These are phyloP conservation scores for Boletus rubescentipes DNA, from an alignment of 768 basidiomycete species.

Conservation along the genomic window DNA sequence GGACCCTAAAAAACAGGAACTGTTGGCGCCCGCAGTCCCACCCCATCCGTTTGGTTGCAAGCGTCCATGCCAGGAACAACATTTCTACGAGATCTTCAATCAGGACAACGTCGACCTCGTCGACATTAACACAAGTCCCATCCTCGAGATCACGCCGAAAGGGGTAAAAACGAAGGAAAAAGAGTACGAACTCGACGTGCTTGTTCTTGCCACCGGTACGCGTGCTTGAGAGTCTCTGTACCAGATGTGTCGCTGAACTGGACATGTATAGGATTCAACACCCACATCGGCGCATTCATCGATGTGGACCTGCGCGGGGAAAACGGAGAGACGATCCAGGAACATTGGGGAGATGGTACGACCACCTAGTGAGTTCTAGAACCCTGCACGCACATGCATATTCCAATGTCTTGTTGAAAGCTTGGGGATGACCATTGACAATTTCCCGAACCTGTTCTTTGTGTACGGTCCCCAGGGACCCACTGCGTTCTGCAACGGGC, in stretches of 20 bases:
- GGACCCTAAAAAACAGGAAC: constrained; percentile 1
- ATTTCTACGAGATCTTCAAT: constrained; percentile 9
- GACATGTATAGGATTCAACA: constrained; percentile 1
- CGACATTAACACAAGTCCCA: constrained; percentile 1
- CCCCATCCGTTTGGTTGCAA: constrained; percentile 14
- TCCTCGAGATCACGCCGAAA: constrained; percentile 4
- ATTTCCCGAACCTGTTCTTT: constrained; percentile 18
- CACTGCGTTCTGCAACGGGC: constrained; percentile 4
- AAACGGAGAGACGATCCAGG: constrained; percentile 10
- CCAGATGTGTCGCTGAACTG: neutral
- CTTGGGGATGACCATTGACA: constrained; percentile 13
- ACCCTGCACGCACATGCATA: neutral
- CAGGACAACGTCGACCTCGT: constrained; percentile 11
- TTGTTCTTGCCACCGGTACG: constrained; percentile 6
- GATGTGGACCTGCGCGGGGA: constrained; percentile 12
- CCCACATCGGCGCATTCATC: neutral
- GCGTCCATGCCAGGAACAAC: constrained; percentile 4
- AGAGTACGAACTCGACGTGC: constrained; percentile 8
- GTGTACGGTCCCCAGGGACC: constrained; percentile 17
- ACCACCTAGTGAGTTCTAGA: constrained; percentile 13
- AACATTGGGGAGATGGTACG: constrained; percentile 16
- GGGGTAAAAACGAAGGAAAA: constrained; percentile 7
- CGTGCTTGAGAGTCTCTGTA: neutral
- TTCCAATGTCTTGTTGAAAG: neutral
- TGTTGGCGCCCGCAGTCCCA: neutral